A percentile compares a stretch with the other conserved stretches of the same genome.
These are phyloP conservation scores for Polytrichum commune DNA, from an alignment of 225 moss, liverwort and hornwort species.

Conservation along the genomic window DNA sequence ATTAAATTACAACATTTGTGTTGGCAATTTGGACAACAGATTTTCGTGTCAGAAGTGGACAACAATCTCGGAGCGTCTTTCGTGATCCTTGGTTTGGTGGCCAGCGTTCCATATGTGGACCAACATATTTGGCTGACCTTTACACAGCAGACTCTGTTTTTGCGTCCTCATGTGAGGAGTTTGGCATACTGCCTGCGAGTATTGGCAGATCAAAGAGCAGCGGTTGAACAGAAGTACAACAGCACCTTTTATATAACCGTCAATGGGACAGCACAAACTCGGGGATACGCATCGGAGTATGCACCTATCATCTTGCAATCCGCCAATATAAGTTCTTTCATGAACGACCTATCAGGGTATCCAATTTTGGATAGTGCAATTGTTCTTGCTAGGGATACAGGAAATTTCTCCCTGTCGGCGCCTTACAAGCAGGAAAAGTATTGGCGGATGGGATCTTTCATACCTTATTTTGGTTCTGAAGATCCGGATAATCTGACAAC, in stretches of 20 bases:
- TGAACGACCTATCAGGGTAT: slow-evolving; percentile 29
- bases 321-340: background rate
- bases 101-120: slow-evolving; percentile 38
- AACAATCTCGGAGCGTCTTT: slow-evolving; percentile 88
- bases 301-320: slow-evolving; percentile 29
- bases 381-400: slow-evolving; percentile 38
- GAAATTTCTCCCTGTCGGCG: slow-evolving; percentile 40
- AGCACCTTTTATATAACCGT: background rate
- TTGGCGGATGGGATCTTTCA: slow-evolving; percentile 52
- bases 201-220: slow-evolving; percentile 38
- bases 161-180: slow-evolving; percentile 70
- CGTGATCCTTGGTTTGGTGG: slow-evolving; percentile 73
- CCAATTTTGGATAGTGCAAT: slow-evolving; percentile 23
- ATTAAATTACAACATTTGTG: no score
- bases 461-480: slow-evolving; percentile 32
- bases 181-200: slow-evolving; percentile 52
- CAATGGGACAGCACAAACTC: background rate
- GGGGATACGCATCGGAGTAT: slow-evolving; percentile 5
- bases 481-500: slow-evolving; percentile 25
- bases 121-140: slow-evolving; percentile 55
- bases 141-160: slow-evolving; percentile 64
- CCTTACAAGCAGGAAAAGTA: slow-evolving; percentile 17
- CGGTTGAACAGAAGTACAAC: slow-evolving; percentile 56
- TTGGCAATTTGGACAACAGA: slow-evolving; percentile 26
- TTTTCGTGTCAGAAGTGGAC: slow-evolving; percentile 71